A percentile compares a stretch with the other conserved stretches of the same genome.
These are phyloP conservation scores for Pythium aristosporum DNA, from an alignment of 352 stramenopile genomes.

Conservation along the genomic window DNA sequence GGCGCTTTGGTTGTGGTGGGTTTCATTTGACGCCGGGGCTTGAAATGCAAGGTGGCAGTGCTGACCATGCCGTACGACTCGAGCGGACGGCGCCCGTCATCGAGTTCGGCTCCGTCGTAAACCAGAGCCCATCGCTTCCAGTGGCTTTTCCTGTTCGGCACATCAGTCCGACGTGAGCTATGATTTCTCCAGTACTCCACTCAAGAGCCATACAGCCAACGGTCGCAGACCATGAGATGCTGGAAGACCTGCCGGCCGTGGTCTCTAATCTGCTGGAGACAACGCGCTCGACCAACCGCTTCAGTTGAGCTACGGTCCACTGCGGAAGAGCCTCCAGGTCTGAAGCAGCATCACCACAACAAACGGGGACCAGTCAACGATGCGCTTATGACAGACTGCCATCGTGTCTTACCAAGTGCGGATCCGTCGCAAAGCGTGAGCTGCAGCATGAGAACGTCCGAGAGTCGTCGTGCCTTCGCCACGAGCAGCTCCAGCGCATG, in stretches of 20 bases:
- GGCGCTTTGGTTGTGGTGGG: background rate
- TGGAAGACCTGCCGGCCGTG: background rate
- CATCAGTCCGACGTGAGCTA: background rate
- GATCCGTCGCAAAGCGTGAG: constrained; percentile 13
- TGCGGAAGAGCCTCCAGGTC: constrained; percentile 10
- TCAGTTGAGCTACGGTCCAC: constrained; percentile 20
- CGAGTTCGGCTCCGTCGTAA: constrained; percentile 6
- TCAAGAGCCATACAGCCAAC: background rate
- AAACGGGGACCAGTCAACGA: background rate
- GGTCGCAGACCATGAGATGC: constrained; percentile 13
- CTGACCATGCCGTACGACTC: constrained; percentile 4
- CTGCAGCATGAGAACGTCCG: constrained; percentile 2
- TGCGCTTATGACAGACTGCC: background rate
- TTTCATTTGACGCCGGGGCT: background rate
- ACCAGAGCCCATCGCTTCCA: constrained; percentile 18
- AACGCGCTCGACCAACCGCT: constrained; percentile 11
- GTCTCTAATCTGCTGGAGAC: background rate
- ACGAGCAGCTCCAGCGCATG: constrained; percentile 19
- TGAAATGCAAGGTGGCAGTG: constrained; percentile 4
- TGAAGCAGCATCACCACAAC: constrained; percentile 1
- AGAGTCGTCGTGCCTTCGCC: constrained; percentile 8
- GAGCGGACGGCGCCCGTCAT: constrained; percentile 8
- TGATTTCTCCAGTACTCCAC: background rate
- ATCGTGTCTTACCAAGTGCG: background rate
- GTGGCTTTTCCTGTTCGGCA: constrained; percentile 15